Evolutionary conservation across 2,329 filamentous ascomycete species (phyloP).

Genomic region (Raffaelea deltoideospora): DNA sequence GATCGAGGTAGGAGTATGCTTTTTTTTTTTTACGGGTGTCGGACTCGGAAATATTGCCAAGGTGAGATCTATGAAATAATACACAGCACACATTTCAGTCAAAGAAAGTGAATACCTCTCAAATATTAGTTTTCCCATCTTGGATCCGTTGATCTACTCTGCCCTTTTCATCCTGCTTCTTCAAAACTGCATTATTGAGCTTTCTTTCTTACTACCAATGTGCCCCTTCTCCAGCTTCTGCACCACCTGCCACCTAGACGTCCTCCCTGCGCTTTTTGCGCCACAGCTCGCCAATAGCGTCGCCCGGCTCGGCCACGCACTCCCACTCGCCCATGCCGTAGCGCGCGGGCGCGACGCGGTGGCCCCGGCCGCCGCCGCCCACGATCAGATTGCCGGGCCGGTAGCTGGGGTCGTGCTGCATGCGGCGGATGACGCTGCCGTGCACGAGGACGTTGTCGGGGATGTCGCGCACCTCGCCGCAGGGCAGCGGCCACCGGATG

Average conservation of each 20-base stretch:
- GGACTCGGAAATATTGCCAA: too few species aligned
- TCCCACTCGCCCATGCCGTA: slow-evolving; percentile 60
- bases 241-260: neutral
- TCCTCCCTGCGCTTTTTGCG: slow-evolving; percentile 20
- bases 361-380: slow-evolving; percentile 61
- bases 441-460: slow-evolving; percentile 57
- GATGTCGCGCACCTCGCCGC: slow-evolving; percentile 64
- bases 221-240: neutral
- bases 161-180: too few species aligned
- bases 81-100: too few species aligned
- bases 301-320: slow-evolving; percentile 46
- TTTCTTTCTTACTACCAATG: too few species aligned
- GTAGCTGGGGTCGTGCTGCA: slow-evolving; percentile 48
- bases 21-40: too few species aligned
- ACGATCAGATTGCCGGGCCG: slow-evolving; percentile 68
- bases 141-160: too few species aligned
- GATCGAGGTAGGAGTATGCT: too few species aligned
- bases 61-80: too few species aligned
- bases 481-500: slow-evolving; percentile 65
- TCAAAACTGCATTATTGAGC: too few species aligned
- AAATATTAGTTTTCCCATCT: too few species aligned
- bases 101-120: too few species aligned
- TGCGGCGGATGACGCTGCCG: slow-evolving; percentile 56
- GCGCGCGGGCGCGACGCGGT: slow-evolving; percentile 41
- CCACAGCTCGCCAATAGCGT: slow-evolving; percentile 56